Conservation (phyloP, 2,329 filamentous ascomycete species). For the Pyrenochaeta sp. region DNA sequence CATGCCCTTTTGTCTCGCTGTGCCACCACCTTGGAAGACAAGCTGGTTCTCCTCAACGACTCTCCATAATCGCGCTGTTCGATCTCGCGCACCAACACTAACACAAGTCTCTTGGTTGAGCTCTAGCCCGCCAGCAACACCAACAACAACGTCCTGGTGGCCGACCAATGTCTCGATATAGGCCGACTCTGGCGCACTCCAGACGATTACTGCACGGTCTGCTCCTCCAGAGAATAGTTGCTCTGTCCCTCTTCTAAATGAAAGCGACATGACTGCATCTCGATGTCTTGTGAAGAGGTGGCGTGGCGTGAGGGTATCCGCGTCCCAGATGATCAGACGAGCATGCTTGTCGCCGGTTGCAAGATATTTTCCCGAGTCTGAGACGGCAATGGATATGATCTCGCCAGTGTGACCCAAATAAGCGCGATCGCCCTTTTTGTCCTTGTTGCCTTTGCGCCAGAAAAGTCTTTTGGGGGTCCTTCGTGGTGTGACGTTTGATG, state of each 20-base stretch:
- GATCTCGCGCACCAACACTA: slow-evolving; percentile 88
- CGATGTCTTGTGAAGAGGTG: slow-evolving; percentile 92
- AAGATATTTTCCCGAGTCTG: slow-evolving; percentile 87
- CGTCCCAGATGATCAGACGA: slow-evolving; percentile 87
- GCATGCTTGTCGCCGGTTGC: slow-evolving; percentile 89
- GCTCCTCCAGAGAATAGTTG: slow-evolving; percentile 91
- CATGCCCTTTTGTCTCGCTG: slow-evolving; percentile 49
- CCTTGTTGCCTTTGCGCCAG: slow-evolving; percentile 68
- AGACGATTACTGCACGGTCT: slow-evolving; percentile 94
- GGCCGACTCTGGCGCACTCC: slow-evolving; percentile 89
- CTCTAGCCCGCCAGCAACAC: slow-evolving; percentile 67
- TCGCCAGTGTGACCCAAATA: slow-evolving; percentile 77
- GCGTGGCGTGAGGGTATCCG: slow-evolving; percentile 77
- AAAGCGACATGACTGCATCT: slow-evolving; percentile 83
- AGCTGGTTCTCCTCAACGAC: slow-evolving; percentile 94
- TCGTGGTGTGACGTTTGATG: slow-evolving; percentile 60
- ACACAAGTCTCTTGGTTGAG: slow-evolving; percentile 88
- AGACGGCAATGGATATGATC: slow-evolving; percentile 86
- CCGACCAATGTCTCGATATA: slow-evolving; percentile 97
- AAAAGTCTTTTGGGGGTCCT: slow-evolving; percentile 70
- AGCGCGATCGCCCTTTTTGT: slow-evolving; percentile 67
- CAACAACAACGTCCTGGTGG: slow-evolving; percentile 89
- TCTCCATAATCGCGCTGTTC: slow-evolving; percentile 94
- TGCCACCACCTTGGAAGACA: slow-evolving; percentile 86
- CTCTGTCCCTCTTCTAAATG: slow-evolving; percentile 85